phyloP scores from a whole-genome alignment of 352 stramenopile species.

The Pythium coloratum region DNA sequence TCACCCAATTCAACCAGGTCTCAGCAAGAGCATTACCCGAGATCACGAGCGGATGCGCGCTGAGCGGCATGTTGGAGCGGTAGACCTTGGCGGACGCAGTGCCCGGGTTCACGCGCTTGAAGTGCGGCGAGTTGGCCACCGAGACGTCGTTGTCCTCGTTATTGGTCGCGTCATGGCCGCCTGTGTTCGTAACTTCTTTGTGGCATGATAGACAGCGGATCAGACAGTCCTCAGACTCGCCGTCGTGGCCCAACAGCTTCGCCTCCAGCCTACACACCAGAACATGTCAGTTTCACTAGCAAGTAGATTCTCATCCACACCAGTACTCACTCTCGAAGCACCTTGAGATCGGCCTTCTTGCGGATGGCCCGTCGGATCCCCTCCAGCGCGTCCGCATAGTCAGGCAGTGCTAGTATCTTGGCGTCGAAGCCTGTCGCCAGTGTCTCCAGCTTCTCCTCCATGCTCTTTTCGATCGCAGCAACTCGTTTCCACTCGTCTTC shows the following conservation, averaged over 20 bases:
- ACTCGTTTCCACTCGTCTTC: constrained; percentile 35
- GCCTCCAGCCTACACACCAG: constrained; percentile 38
- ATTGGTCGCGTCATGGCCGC: constrained; percentile 3
- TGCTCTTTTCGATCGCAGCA: constrained; percentile 13
- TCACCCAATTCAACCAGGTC: neutral
- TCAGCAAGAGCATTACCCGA: constrained; percentile 5
- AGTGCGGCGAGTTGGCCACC: constrained; percentile 17
- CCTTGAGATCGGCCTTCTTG: constrained; percentile 63
- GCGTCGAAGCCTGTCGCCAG: constrained; percentile 39
- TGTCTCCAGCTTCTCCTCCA: constrained; percentile 24
- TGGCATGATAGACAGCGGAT: constrained; percentile 70
- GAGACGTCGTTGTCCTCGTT: constrained; percentile 26
- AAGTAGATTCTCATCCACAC: neutral
- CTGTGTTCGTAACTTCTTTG: constrained; percentile 48
- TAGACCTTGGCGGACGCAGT: constrained; percentile 54
- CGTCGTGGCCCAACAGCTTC: constrained; percentile 45
- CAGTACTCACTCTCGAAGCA: constrained; percentile 54
- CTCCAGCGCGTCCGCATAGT: constrained; percentile 49
- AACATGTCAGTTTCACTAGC: neutral
- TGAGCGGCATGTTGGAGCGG: constrained; percentile 65
- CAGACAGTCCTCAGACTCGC: constrained; percentile 61
- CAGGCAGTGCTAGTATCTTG: constrained; percentile 44
- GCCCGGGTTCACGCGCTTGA: constrained; percentile 53
- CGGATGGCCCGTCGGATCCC: constrained; percentile 40
- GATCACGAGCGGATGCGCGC: constrained; percentile 29